phyloP scores from a whole-genome alignment of 768 basidiomycete genomes.

The Amanita rimosa region DNA sequence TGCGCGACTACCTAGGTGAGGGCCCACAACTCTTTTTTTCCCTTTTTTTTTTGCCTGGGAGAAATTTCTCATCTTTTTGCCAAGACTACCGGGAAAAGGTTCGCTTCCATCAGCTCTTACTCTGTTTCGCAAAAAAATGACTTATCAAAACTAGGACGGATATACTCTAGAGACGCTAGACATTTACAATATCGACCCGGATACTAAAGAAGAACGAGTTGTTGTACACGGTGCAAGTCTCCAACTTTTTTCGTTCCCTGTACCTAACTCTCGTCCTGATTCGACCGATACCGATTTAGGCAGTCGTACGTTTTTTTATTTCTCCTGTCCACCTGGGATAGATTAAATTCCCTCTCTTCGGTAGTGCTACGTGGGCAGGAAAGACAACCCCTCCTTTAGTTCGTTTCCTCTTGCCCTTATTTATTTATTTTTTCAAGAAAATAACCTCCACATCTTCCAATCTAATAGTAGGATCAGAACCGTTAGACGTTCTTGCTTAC shows the following conservation, averaged over 20 bases:
- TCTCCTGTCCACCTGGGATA: no score
- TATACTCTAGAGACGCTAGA: constrained; percentile 78
- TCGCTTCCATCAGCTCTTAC: background rate
- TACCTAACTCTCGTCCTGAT: background rate
- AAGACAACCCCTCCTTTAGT: constrained; percentile 88
- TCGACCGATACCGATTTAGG: constrained; percentile 19
- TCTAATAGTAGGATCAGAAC: constrained; percentile 70
- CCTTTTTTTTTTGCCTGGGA: background rate
- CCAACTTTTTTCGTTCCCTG: background rate
- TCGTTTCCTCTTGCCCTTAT: constrained; percentile 12
- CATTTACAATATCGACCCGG: constrained; percentile 48
- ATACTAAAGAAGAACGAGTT: constrained; percentile 36
- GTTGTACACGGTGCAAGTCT: constrained; percentile 41
- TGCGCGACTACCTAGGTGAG: constrained; percentile 75
- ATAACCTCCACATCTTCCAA: background rate
- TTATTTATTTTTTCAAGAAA: no score
- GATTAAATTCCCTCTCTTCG: background rate
- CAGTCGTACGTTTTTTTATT: constrained; percentile 39
- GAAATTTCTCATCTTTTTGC: constrained; percentile 4
- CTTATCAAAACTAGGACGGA: constrained; percentile 53
- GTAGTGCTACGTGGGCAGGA: constrained; percentile 80
- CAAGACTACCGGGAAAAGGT: constrained; percentile 60
- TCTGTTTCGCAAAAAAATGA: background rate
- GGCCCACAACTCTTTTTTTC: background rate
- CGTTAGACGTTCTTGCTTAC: constrained; percentile 53